phyloP scores from a whole-genome alignment of 208 protist species.

The Tritrichomonas musculus region DNA sequence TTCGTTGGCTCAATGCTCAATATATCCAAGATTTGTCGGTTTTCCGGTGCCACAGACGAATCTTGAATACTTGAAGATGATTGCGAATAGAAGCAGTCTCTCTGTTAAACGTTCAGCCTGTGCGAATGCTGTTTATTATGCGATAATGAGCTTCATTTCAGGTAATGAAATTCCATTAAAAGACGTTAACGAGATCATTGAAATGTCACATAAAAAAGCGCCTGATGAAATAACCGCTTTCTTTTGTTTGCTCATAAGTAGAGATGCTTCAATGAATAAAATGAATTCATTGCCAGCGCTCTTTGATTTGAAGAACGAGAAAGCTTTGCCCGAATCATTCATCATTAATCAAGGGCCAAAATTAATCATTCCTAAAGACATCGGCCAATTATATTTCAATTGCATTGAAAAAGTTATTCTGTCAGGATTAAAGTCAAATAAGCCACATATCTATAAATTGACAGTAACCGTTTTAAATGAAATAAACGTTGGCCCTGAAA shows the following conservation, averaged over 20 bases:
- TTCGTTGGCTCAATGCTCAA: background rate
- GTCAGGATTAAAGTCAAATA: background rate
- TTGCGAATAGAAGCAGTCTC: background rate
- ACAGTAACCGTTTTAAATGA: background rate
- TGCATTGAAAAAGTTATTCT: background rate
- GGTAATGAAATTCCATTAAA: too few relatives aligned
- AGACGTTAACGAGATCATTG: background rate
- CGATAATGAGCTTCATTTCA: too few relatives aligned
- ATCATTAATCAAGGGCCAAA: background rate
- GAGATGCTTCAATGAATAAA: background rate
- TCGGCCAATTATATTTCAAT: background rate
- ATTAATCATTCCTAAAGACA: background rate
- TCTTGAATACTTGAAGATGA: background rate
- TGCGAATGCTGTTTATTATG: too few relatives aligned
- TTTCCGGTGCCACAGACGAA: background rate
- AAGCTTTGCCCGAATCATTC: background rate
- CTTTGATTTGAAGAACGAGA: background rate
- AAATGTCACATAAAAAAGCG: background rate
- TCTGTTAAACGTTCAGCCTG: too few relatives aligned
- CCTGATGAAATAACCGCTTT: background rate
- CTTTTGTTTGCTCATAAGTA: background rate
- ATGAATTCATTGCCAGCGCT: background rate
- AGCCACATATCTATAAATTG: background rate
- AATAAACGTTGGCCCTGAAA: background rate
- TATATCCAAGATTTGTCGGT: background rate